Evolutionary conservation across 2,329 filamentous ascomycete species (phyloP), one percentile per base, ranked within the genome.

Genomic region (Geosmithia morbida): DNA sequence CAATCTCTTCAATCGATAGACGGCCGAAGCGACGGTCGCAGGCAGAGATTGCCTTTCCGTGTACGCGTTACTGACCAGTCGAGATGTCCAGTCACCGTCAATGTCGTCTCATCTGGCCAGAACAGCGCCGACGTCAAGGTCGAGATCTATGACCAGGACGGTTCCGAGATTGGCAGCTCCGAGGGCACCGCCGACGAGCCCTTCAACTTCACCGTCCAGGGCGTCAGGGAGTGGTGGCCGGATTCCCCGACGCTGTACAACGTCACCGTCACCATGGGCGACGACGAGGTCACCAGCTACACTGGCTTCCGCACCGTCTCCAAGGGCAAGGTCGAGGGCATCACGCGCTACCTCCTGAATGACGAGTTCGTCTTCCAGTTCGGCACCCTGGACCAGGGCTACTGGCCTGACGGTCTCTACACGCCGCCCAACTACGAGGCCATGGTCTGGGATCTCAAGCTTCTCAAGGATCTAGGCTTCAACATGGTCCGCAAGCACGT

Each of bases 401-500:
- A 69, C 58, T 85, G 81, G 81, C 81, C 81, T 0, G 81, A 85
- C 55, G 82, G 82, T 0, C 64, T 85, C 3, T 75, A 85, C 56
- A 72, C 72, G 0, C 72, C 83, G 0, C 83, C 82, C 0, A 84
- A 69, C 8, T 65, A 69, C 2, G 79, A 85, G 51, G 82, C 81
- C 0, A 81, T 86, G 78, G 64, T 76, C 0, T 84, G 71, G 48
- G 83, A 86, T 53, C 56, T 87, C 13, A 56, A 81, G 49, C 61
- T 77, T 4, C 60, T 85, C 48, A 86, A 86, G 62, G 63, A 66
- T 1, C 66, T 85, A 1, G 81, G 81, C 0, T 81, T 83, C 60
- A 86, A 86, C 59, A 80, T 79, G 70, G 57, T 85, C 10, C 75
- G 83, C 37, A 86, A 87, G 57, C 82, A 86, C 54, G 78, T 77